Conservation (phyloP, 2,329 filamentous ascomycete species). For the Sphaerulina musiva region DNA sequence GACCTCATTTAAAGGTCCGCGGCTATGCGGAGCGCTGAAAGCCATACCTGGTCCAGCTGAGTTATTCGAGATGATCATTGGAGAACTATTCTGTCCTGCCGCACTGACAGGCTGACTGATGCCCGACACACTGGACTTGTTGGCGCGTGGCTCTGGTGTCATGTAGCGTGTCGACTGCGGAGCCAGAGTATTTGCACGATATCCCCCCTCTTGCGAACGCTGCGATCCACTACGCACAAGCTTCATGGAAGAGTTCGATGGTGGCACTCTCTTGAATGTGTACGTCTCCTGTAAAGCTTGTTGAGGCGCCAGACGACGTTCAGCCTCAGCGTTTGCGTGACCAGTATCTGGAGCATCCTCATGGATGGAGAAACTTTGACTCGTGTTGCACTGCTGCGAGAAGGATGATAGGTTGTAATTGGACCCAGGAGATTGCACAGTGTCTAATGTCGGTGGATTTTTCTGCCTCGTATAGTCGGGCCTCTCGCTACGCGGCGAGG, state of each 20-base stretch:
- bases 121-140: background rate
- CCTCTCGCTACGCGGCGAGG: background rate
- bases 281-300: background rate
- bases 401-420: background rate
- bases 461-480: background rate
- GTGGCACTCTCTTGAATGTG: conserved; percentile 21
- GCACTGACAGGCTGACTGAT: background rate
- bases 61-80: conserved; percentile 18
- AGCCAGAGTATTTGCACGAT: background rate
- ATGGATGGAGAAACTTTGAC: background rate
- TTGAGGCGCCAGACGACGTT: background rate
- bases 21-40: background rate
- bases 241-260: conserved; percentile 28
- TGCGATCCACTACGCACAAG: conserved; percentile 8
- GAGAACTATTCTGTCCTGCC: conserved; percentile 22
- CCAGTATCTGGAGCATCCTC: background rate
- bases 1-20: background rate
- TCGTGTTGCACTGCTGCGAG: conserved; percentile 1
- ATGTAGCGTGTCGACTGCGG: background rate
- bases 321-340: background rate
- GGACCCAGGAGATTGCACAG: background rate
- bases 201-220: background rate
- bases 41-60: conserved; percentile 9
- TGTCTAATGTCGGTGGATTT: background rate
- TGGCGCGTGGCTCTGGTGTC: conserved; percentile 12